Conservation (phyloP, 176 grass and related monocot genomes). For the Cenchrus americanus region DNA sequence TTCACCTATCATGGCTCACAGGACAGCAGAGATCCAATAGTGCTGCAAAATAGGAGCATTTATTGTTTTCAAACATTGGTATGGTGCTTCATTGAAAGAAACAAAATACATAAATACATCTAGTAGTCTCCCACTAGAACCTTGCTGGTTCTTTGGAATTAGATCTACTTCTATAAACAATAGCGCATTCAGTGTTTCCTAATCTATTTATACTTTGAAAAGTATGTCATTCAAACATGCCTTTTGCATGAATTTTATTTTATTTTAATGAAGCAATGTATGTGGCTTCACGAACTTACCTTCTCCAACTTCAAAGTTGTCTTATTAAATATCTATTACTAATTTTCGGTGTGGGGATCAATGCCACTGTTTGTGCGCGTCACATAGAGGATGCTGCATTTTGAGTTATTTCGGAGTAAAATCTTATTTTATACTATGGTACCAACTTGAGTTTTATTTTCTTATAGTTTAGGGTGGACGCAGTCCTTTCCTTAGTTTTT, state of each 20-base stretch:
- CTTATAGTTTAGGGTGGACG: background rate
- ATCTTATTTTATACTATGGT: background rate
- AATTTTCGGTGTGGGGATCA: background rate
- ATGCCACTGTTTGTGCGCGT: background rate
- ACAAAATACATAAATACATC: background rate
- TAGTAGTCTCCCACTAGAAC: slow-evolving; percentile 2
- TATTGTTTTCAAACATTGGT: background rate
- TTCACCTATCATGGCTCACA: background rate
- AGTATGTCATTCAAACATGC: background rate
- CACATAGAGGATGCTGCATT: background rate
- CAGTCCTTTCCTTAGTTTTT: background rate
- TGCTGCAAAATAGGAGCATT: background rate
- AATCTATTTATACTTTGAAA: background rate
- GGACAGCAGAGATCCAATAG: background rate
- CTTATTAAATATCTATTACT: background rate
- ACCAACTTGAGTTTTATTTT: background rate
- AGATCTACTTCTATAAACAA: background rate
- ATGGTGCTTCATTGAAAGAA: background rate
- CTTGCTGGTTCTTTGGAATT: slow-evolving; percentile 4
- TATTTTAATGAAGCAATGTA: background rate
- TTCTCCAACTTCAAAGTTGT: slow-evolving; percentile 2
- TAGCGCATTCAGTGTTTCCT: background rate
- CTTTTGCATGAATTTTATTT: background rate
- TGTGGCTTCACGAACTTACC: background rate
- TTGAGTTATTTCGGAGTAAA: background rate